A percentile compares a stretch with the other conserved stretches of the same genome.
phyloP scores from a whole-genome alignment of 2,329 filamentous ascomycete species.

The Saccharata proteae region DNA sequence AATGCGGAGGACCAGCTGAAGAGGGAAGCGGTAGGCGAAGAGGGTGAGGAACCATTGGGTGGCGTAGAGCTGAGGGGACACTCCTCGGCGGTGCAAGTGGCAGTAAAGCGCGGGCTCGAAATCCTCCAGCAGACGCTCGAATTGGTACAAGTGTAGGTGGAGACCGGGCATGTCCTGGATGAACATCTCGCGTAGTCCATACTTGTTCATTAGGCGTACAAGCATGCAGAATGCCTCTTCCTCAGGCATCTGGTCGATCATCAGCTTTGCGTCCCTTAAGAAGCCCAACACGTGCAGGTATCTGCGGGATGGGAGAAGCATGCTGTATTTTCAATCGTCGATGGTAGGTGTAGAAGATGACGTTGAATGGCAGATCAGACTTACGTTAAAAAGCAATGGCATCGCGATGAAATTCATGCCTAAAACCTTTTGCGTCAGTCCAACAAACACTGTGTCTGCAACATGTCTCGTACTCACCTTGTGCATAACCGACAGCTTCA shows the following conservation, averaged over 20 bases:
- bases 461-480: constrained; percentile 79
- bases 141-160: constrained; percentile 87
- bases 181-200: constrained; percentile 84
- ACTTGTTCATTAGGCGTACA: constrained; percentile 92
- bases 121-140: constrained; percentile 87
- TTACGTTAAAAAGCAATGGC: constrained; percentile 86
- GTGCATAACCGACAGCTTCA: constrained; percentile 87
- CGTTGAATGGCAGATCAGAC: constrained; percentile 20
- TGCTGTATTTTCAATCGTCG: background rate
- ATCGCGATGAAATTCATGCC: constrained; percentile 98
- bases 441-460: too few species aligned
- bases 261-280: constrained; percentile 16
- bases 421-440: too few species aligned
- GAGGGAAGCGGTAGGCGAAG: constrained; percentile 95
- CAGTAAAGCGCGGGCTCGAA: constrained; percentile 89
- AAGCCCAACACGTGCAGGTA: background rate
- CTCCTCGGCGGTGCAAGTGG: constrained; percentile 76
- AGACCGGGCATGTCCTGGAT: constrained; percentile 92
- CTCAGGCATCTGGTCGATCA: constrained; percentile 67
- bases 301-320: too few species aligned
- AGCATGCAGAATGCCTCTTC: constrained; percentile 92
- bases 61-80: constrained; percentile 85
- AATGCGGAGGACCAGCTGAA: constrained; percentile 90
- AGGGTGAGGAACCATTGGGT: constrained; percentile 98
- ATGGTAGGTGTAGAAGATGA: background rate